Base-by-base conservation (phyloP, 331 rosid species). In the Malus hybrid region DNA sequence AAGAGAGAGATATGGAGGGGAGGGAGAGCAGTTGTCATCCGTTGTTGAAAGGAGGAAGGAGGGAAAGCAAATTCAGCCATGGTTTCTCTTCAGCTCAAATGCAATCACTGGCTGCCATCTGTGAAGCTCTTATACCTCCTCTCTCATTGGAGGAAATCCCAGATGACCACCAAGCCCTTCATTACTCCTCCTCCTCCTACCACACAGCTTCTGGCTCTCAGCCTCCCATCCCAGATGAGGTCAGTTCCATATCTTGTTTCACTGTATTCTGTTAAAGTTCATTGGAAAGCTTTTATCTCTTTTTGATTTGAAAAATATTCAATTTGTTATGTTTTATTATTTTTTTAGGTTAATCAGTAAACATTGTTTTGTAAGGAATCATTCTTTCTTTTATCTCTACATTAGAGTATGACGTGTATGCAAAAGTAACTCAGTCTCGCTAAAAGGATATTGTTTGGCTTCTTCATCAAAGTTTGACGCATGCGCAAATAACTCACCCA, bases 191-290 rank as follows among this genome's bases (percentile, higher is more conserved):
- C 28, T 19, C 61, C 7, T 28, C 81, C 30, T 91, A 86, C 80
- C 84, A 77, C 82, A n/a, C 5, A 50, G 55, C 87, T 67, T 92
- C 91, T 74, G 96, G 84, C 53, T 87, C 93, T 73, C 86, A 83
- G 7, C 3, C 68, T 24, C 90, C 97, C n/a, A 57, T 89, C 29
- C 97, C 96, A 18, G 88, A 91, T 73, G 96, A 93, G 97, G 97
- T 89, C 15, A 63, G n/a, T 67, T 48, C 55, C 53, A 12, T 18
- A 11, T 64, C 30, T 57, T 11, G 7, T 57, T 57, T 57, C 13
- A 57, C 6, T 4, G 46, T 9, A 3, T 63, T 61, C 4, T 26
- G 13, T 61, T 62, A 18, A 28, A 28, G 19, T 62, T 62, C 18
- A 62, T 24, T 11, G 32, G 66, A 62, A 62, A 1, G 12, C 10